Base-by-base conservation (phyloP, 768 basidiomycete species). In the Naematelia encephala region DNA sequence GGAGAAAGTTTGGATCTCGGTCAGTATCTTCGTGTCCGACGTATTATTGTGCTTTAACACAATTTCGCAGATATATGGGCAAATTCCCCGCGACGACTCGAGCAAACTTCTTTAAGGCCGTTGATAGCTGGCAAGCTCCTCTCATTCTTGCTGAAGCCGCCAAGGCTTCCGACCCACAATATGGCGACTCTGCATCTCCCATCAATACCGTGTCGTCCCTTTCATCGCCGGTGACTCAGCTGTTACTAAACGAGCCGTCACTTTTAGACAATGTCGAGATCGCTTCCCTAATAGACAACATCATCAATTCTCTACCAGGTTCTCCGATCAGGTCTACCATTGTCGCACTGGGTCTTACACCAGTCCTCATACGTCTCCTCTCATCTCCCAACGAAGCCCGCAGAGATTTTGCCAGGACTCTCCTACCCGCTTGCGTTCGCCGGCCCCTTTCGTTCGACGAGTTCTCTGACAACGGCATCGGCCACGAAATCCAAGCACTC, bases 81-180 rank as follows among this genome's bases (percentile, higher is more conserved):
- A 84, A 84, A 1, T 91, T 87, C 73, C 67, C 80, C 0, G 13
- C 62, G 1, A 16, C 79, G 80, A 76, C 83, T 34, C 70, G 87
- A 51, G 73, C 78, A 19, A 76, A 74, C 30, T 92, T 93, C 74
- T 87, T 85, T 69, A 62, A 64, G 16, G 82, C 75, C 22, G 85
- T 90, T 47, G 84, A 87, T 56, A 74, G 78, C 29, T 91, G 88
- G 85, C 87, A 91, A 67, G 75, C 83, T 2, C 61, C 74, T 10
- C 69, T 82, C 23, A 81, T 87, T 3, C 69, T 86, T 10, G 76
- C 80, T n/a, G 79, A 81, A 43, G 69, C 88, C 43, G 62, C 47
- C 25, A 47, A 59, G 21, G 57, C 79, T 23, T 64, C 72, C 26
- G 68, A 77, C 44, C 73, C 78, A 19, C 59, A 76, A 54, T 43